Conservation (phyloP, 1,284 basidiomycete genomes). For the Singerocomus inundabilis region DNA sequence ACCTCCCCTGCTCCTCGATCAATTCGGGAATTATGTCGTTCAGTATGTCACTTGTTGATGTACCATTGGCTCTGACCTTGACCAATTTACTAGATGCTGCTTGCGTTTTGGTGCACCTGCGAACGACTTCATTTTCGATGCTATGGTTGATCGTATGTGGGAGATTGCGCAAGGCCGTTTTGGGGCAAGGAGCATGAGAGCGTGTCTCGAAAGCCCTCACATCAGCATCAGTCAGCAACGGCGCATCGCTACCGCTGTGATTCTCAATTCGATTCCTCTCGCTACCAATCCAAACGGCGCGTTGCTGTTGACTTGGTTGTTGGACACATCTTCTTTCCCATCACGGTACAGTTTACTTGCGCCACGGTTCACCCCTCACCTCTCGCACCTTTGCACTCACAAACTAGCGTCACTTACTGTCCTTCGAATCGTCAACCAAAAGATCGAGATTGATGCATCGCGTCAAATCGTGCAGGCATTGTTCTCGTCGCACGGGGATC, state of each 20-base stretch:
- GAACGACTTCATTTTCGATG: conserved; percentile 96
- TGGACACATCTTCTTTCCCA: conserved; percentile 91
- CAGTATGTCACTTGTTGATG: conserved; percentile 56
- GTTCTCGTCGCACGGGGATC: conserved; percentile 82
- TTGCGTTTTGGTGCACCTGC: conserved; percentile 86
- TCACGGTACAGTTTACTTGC: conserved; percentile 92
- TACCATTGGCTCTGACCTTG: background rate
- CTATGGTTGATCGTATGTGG: conserved; percentile 98
- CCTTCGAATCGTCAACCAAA: conserved; percentile 90
- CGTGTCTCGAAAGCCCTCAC: conserved; percentile 89
- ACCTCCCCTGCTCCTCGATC: conserved; percentile 91
- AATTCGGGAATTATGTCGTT: conserved; percentile 98
- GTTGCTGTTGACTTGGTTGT: conserved; percentile 91
- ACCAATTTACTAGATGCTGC: conserved; percentile 62
- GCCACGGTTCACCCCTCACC: conserved; percentile 92
- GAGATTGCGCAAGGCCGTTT: conserved; percentile 96
- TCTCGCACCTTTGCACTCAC: conserved; percentile 96
- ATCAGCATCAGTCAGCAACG: conserved; percentile 89
- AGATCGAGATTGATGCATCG: conserved; percentile 82
- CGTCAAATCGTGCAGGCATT: conserved; percentile 79
- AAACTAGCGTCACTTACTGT: conserved; percentile 96
- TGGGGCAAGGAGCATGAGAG: conserved; percentile 96
- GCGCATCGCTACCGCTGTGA: conserved; percentile 90
- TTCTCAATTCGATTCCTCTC: conserved; percentile 96
- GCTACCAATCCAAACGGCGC: conserved; percentile 98